Percentiles rank a stretch among this genome's conserved stretches.
These are phyloP conservation scores for Pythium coloratum DNA, from an alignment of 352 stramenopile species.

Conservation along the genomic window DNA sequence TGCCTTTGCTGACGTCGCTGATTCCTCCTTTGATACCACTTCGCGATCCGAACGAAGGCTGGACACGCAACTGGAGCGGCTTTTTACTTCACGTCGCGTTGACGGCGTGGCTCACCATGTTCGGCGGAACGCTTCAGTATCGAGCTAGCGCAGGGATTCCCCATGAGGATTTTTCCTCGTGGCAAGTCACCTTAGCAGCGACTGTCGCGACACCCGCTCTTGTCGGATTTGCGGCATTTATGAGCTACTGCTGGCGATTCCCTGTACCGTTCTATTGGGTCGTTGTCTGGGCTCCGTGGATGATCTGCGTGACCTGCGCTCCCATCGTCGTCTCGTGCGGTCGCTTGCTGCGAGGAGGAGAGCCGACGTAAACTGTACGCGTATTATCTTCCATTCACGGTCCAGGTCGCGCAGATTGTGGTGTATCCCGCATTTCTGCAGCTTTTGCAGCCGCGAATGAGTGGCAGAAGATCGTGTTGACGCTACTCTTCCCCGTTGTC, in stretches of 20 bases:
- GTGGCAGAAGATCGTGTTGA: constrained; percentile 1
- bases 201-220: background rate
- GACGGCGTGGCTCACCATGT: background rate
- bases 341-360: background rate
- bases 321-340: background rate
- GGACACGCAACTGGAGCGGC: background rate
- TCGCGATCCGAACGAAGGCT: background rate
- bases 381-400: background rate
- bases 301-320: background rate
- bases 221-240: background rate
- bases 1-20: background rate
- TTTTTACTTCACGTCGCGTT: background rate
- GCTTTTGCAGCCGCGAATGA: background rate
- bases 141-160: background rate
- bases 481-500: constrained; percentile 9
- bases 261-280: background rate
- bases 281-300: background rate
- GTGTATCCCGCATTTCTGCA: constrained; percentile 15
- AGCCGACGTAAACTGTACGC: background rate
- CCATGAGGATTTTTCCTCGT: background rate
- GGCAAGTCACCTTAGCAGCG: background rate
- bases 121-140: background rate
- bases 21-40: background rate
- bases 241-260: background rate
- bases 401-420: constrained; percentile 21